Evolutionary conservation across 352 stramenopile genomes (phyloP).

Genomic region (Blastocystis sp.): DNA sequence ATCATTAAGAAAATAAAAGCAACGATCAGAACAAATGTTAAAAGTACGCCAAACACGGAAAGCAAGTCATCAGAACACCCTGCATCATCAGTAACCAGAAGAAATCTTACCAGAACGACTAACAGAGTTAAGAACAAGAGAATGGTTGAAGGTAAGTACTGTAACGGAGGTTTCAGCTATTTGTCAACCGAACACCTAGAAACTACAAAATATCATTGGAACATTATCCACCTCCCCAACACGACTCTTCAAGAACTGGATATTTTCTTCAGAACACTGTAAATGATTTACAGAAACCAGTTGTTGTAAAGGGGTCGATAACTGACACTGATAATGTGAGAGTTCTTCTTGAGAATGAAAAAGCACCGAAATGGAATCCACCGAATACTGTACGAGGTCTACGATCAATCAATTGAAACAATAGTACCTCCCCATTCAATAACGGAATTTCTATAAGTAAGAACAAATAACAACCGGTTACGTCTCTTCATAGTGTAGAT

Average conservation of each 20-base stretch:
- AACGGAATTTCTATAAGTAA: not conserved
- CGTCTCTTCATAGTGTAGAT: not conserved
- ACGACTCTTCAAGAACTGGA: not conserved
- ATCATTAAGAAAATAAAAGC: conserved; percentile 14
- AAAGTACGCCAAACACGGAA: not conserved
- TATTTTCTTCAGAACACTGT: not conserved
- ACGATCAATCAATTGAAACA: not conserved
- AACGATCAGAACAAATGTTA: conserved; percentile 8
- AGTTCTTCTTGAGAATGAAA: not conserved
- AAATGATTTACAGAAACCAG: not conserved
- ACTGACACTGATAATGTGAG: not conserved
- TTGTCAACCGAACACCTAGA: not conserved
- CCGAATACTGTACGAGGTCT: not conserved
- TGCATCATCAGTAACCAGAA: not conserved
- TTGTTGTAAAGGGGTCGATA: not conserved
- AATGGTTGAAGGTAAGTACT: not conserved
- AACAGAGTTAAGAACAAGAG: not conserved
- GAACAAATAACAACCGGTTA: not conserved
- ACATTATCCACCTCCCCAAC: too few relatives aligned
- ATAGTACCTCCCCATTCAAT: not conserved
- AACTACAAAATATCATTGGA: not conserved
- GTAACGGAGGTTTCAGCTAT: not conserved
- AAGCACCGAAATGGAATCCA: not conserved
- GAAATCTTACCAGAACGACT: not conserved
- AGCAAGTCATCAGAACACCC: not conserved